These are phyloP conservation scores for Carex arenaria DNA, from an alignment of 202 grass and related monocot species.

Conservation along the genomic window DNA sequence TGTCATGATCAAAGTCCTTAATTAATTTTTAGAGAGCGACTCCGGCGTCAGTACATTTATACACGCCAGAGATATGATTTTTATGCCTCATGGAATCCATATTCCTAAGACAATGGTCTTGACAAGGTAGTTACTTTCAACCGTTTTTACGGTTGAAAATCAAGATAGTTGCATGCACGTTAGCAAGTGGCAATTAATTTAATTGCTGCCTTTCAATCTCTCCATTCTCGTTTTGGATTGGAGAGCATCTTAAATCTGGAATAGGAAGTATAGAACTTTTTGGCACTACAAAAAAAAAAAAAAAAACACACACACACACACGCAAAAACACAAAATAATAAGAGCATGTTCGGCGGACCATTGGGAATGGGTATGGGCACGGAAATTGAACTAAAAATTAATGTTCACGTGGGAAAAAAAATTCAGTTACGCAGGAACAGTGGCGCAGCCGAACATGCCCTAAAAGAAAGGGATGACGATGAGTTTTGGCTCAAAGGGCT, in stretches of 20 bases:
- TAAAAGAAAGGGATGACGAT: too few relatives aligned
- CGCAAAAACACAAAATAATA: neutral
- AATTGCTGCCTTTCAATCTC: neutral
- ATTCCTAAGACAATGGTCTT: slow-evolving; percentile 25
- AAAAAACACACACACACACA: too few relatives aligned
- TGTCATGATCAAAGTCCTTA: neutral
- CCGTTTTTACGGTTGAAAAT: slow-evolving; percentile 30
- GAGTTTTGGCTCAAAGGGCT: too few relatives aligned
- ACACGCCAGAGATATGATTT: neutral
- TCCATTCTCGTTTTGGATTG: neutral
- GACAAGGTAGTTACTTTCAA: slow-evolving; percentile 22
- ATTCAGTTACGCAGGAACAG: too few relatives aligned
- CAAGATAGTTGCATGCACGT: slow-evolving; percentile 21
- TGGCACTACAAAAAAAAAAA: neutral
- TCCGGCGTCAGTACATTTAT: neutral
- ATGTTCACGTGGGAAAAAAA: too few relatives aligned
- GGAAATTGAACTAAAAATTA: too few relatives aligned
- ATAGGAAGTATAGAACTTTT: neutral
- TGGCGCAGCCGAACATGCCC: too few relatives aligned
- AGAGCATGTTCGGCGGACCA: too few relatives aligned
- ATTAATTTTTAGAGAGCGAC: neutral
- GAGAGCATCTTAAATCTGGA: neutral
- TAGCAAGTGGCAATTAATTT: slow-evolving; percentile 7
- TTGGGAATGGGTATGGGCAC: too few relatives aligned
- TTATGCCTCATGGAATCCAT: neutral